Conservation (phyloP, 2,329 filamentous ascomycete genomes). For the Fusarium veterinarium region DNA sequence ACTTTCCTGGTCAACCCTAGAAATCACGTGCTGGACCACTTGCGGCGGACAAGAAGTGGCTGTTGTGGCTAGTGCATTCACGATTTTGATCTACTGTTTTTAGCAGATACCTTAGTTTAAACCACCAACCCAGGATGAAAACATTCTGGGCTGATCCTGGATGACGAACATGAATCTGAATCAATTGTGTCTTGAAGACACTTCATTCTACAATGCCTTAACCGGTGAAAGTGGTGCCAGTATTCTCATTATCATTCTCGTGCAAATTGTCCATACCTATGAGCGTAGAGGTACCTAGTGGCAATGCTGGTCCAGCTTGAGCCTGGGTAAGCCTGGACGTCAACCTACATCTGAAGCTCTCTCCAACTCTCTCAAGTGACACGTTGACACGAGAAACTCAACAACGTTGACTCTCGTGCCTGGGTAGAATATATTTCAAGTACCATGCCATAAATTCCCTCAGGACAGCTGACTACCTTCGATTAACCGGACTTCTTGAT, state of each 20-base stretch:
- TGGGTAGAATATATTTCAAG: background rate
- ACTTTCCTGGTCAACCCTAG: constrained; percentile 45
- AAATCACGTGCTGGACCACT: constrained; percentile 48
- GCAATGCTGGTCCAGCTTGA: background rate
- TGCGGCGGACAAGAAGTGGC: background rate
- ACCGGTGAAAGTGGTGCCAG: background rate
- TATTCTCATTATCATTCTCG: background rate
- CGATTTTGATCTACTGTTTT: background rate
- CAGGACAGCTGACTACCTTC: constrained; percentile 15
- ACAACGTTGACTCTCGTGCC: background rate
- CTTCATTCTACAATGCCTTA: background rate
- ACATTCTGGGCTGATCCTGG: background rate
- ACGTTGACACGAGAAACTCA: constrained; percentile 17
- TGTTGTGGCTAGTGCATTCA: background rate
- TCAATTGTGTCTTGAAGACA: background rate
- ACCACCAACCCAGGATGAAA: background rate
- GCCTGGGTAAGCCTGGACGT: background rate
- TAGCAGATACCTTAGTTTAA: background rate
- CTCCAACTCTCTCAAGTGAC: constrained; percentile 19
- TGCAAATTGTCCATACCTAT: background rate
- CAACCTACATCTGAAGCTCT: background rate
- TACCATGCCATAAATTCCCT: constrained; percentile 38
- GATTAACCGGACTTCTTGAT: constrained; percentile 16
- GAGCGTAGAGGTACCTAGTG: background rate
- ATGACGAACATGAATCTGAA: background rate